Evolutionary conservation across 1,284 basidiomycete species (phyloP).

Genomic region (Ganoderma sp.): DNA sequence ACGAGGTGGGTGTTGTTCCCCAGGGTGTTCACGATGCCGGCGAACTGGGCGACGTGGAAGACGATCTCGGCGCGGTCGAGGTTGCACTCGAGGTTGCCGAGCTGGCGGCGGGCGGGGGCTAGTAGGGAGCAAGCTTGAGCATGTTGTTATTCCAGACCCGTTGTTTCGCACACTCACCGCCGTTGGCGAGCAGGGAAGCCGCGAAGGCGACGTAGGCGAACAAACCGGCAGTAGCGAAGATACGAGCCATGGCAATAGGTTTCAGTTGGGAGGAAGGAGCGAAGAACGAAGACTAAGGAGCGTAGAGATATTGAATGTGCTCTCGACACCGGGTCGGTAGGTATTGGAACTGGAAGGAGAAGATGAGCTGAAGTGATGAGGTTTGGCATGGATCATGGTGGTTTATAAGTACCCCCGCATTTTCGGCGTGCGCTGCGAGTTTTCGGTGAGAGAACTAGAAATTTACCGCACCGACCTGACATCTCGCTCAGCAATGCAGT

Average conservation of each 20-base stretch:
- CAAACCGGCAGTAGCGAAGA: slow-evolving; percentile 12
- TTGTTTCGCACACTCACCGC: slow-evolving; percentile 4
- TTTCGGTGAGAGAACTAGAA: no score
- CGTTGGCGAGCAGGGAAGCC: background rate
- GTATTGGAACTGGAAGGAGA: background rate
- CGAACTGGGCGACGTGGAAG: slow-evolving; percentile 29
- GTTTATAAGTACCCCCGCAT: background rate
- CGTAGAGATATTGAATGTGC: background rate
- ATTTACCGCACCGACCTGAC: background rate
- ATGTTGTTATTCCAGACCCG: background rate
- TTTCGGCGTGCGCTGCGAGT: background rate
- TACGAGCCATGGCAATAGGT: slow-evolving; percentile 17
- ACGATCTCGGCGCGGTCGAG: slow-evolving; percentile 35
- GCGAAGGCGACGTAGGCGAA: slow-evolving; percentile 5
- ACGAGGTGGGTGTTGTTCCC: slow-evolving; percentile 19
- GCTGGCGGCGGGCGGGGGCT: slow-evolving; percentile 32
- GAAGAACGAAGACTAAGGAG: background rate
- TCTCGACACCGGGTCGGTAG: slow-evolving; percentile 10
- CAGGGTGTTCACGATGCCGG: slow-evolving; percentile 19
- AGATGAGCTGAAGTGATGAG: background rate
- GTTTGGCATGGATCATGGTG: background rate
- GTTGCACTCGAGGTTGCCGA: slow-evolving; percentile 36
- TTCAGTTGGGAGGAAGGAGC: background rate
- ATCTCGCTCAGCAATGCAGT: no score
- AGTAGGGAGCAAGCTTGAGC: background rate